Conservation (phyloP, 441 rosid species). For the Euphorbia celastroides region DNA sequence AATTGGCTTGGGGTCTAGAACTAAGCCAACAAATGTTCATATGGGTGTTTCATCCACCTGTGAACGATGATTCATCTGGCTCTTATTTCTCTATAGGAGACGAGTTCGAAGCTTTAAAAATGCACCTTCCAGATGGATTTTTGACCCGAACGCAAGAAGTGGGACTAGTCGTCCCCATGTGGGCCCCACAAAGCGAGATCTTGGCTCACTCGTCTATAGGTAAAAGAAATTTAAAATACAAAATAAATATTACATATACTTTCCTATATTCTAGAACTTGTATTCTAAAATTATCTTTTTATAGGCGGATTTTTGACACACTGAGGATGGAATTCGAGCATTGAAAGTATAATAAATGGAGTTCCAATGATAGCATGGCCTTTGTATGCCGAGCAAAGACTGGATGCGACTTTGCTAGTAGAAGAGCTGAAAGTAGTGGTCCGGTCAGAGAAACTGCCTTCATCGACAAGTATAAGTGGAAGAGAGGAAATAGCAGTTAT, state of each 20-base stretch:
- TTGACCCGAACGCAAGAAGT: conserved; percentile 15
- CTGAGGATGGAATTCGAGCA: conserved; percentile 55
- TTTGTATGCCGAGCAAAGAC: conserved; percentile 49
- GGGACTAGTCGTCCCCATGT: conserved; percentile 33
- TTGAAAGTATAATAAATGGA: conserved; percentile 44
- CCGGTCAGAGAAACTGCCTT: conserved; percentile 24
- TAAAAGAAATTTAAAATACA: not conserved
- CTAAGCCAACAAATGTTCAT: conserved; percentile 31
- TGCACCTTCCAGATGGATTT: conserved; percentile 24
- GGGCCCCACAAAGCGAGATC: conserved; percentile 51
- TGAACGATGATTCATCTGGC: not conserved
- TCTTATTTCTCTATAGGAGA: conserved; percentile 9
- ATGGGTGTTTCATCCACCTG: conserved; percentile 45
- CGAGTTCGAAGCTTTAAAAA: not conserved
- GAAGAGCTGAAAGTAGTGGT: conserved; percentile 38
- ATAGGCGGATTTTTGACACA: conserved; percentile 49
- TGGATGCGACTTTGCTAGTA: conserved; percentile 38
- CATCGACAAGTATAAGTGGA: conserved; percentile 15
- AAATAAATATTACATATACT: too few relatives aligned
- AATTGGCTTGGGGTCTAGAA: conserved; percentile 8
- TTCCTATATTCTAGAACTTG: not conserved
- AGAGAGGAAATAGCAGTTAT: conserved; percentile 30
- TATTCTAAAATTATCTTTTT: not conserved
- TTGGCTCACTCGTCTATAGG: conserved; percentile 41
- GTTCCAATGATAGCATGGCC: conserved; percentile 68